A percentile compares a stretch with the other conserved stretches of the same genome.
These are phyloP conservation scores for Salix suchowensis DNA, from an alignment of 345 rosid species.

Conservation along the genomic window DNA sequence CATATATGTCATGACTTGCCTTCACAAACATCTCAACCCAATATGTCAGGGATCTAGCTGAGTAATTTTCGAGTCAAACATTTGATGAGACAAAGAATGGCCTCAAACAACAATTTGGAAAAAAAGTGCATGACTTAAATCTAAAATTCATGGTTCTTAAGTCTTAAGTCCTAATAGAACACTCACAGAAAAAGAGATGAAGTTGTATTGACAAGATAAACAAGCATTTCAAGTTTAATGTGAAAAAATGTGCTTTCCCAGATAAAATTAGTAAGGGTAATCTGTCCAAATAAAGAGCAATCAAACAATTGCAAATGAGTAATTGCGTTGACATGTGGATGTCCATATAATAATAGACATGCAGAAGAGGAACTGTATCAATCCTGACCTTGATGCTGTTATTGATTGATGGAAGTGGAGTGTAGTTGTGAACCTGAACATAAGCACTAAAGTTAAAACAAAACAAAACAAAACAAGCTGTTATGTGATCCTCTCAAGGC, in stretches of 20 bases:
- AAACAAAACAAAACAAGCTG: background rate
- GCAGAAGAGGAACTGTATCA: background rate
- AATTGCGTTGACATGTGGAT: background rate
- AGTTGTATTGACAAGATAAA: background rate
- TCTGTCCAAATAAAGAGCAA: background rate
- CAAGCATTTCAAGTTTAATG: background rate
- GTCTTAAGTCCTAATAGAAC: background rate
- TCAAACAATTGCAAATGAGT: background rate
- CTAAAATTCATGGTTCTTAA: background rate
- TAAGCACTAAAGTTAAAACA: slow-evolving; percentile 1
- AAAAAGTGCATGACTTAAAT: background rate
- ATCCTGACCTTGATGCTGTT: slow-evolving; percentile 80
- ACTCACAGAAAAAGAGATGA: background rate
- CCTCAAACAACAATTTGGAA: background rate
- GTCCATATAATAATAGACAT: background rate
- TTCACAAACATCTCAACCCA: background rate
- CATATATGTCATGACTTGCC: background rate
- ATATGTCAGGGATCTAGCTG: background rate
- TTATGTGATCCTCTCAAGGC: background rate
- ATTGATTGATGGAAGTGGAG: slow-evolving; percentile 77
- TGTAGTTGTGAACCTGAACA: slow-evolving; percentile 75
- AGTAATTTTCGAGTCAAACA: background rate
- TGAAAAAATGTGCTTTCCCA: background rate
- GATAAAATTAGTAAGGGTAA: background rate
- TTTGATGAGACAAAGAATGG: background rate